Conservation (phyloP, 192 early-diverging fungal species). For the Backusella westeae region DNA sequence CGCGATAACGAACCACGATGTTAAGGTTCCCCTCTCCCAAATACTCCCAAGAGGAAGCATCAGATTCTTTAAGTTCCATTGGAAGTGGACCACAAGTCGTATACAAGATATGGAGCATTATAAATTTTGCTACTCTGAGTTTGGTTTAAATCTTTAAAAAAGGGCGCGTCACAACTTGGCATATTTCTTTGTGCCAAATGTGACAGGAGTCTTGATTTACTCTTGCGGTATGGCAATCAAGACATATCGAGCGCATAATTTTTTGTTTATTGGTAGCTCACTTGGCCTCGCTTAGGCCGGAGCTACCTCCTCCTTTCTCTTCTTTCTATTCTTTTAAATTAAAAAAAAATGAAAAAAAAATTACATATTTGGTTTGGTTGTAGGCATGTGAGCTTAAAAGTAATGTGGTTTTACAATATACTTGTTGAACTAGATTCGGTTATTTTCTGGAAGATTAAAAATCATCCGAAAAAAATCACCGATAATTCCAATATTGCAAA, state of each 20-base stretch:
- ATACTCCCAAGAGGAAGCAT: slow-evolving; percentile 55
- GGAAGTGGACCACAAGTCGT: slow-evolving; percentile 27
- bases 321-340: neutral
- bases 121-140: neutral
- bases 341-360: neutral
- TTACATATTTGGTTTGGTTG: neutral
- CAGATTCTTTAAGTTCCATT: neutral
- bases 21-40: slow-evolving; percentile 67
- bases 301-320: slow-evolving; percentile 14
- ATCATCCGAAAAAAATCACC: neutral
- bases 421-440: neutral
- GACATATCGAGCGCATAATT: slow-evolving; percentile 46
- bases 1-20: slow-evolving; percentile 52
- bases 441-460: neutral
- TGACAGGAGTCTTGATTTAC: slow-evolving; percentile 26
- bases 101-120: neutral
- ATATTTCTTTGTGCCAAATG: slow-evolving; percentile 3
- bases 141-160: slow-evolving; percentile 18
- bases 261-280: slow-evolving; percentile 29
- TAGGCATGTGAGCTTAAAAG: neutral
- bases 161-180: slow-evolving; percentile 31
- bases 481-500: neutral
- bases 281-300: slow-evolving; percentile 37
- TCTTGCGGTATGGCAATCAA: slow-evolving; percentile 41
- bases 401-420: neutral